Percentiles rank a stretch among this genome's conserved stretches.
phyloP scores from a whole-genome alignment of 768 basidiomycete species.

The Pisolithus microcarpus region DNA sequence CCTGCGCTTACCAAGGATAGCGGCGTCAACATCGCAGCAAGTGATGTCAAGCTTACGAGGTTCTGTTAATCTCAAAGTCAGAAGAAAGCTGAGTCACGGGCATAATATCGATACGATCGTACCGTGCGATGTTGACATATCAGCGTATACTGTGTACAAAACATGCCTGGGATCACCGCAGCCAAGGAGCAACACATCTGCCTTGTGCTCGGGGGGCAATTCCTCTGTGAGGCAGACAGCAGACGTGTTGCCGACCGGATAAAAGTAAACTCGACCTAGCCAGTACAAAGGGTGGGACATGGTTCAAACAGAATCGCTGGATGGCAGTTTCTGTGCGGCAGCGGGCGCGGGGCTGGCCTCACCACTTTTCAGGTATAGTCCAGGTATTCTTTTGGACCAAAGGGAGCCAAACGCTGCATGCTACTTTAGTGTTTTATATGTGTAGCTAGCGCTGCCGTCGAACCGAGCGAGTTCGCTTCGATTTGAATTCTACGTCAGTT shows the following conservation, averaged over 20 bases:
- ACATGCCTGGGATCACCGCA: conserved; percentile 47
- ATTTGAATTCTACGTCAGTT: too few relatives aligned
- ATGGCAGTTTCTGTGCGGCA: too few relatives aligned
- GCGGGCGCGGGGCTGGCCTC: too few relatives aligned
- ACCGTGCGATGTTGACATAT: not conserved
- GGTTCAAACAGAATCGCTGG: too few relatives aligned
- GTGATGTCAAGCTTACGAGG: conserved; percentile 22
- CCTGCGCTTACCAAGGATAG: conserved; percentile 20
- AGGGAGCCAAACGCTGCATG: too few relatives aligned
- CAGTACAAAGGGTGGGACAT: conserved; percentile 41
- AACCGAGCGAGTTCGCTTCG: too few relatives aligned
- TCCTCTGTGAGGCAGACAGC: conserved; percentile 39
- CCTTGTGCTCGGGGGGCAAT: conserved; percentile 36
- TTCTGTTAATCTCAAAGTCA: conserved; percentile 4
- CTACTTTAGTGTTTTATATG: too few relatives aligned
- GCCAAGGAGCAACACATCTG: conserved; percentile 40
- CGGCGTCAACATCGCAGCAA: conserved; percentile 24
- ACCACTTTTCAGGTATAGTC: too few relatives aligned
- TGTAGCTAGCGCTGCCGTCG: too few relatives aligned
- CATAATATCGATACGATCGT: not conserved
- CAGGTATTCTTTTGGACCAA: too few relatives aligned
- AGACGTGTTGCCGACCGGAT: conserved; percentile 49
- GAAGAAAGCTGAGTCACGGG: too few relatives aligned
- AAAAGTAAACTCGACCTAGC: conserved; percentile 41
- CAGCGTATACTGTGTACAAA: conserved; percentile 33